Evolutionary conservation across 805 yeast genomes (phyloP), one percentile per base, ranked within the genome.

Genomic region (Sugiyamaella chiloensis): DNA sequence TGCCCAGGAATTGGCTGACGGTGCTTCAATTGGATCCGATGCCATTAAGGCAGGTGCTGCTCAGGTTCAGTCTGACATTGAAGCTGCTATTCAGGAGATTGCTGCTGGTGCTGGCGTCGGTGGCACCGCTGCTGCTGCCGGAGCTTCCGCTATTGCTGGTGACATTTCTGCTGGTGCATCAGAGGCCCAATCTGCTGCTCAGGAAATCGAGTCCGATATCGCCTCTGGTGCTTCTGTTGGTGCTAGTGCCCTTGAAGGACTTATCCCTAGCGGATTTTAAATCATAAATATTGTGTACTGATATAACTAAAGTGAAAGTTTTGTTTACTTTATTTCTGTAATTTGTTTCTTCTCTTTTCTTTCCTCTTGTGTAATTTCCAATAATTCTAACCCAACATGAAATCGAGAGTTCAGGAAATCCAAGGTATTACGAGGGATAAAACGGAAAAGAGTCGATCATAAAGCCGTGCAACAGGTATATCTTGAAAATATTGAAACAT

Each of bases 51-150:
- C 27, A 4, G 42, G 42, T 39, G 42, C 42, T 19, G 27, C 31
- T 19, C 42, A 39, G 30, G 24, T 39, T 19, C 42, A 39, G 30
- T 16, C 14, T 17, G 42, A 39, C 30, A 16, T 39, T 16, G 24
- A 14, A 4, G 27, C 42, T 24, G 42, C 42, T 24, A 17, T 39
- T 4, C n/a, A 23, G 16, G 31, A 39, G 42, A 12, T 39, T 39
- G 42, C 19, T 5, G 23, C 19, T 29, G 42, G 30, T 39, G 42
- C 42, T 4, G 21, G 42, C 8, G 30, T 39, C 4, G 6, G 12
- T 16, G 27, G 17, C 17, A 16, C 29, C 30, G 16, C 42, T 39
- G 42, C 29, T 3, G 9, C 42, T 6, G 16, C 42, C 14, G 31
- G 17, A 20, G 30, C 17, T 20, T 17, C 27, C 23, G 42, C 42